Percentiles rank a stretch among this genome's conserved stretches.
Conservation (phyloP, 352 stramenopile genomes). For the Globisporangium okanoganense region DNA sequence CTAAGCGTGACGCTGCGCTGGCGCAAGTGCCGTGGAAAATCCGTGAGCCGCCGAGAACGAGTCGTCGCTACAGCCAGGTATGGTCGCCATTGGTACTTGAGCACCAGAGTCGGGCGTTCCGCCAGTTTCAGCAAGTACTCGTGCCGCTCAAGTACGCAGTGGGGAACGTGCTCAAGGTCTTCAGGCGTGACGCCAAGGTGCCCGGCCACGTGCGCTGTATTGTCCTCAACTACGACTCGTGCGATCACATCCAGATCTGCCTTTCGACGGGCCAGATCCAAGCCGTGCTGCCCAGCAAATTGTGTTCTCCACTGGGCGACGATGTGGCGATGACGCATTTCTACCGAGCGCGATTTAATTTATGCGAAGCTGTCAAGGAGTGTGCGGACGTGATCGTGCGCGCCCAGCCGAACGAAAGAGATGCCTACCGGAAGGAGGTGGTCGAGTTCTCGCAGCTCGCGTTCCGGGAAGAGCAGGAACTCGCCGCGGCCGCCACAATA, state of each 20-base stretch:
- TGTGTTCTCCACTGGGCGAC: constrained; percentile 63
- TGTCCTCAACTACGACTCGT: constrained; percentile 40
- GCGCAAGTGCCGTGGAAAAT: constrained; percentile 28
- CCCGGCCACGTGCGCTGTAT: constrained; percentile 63
- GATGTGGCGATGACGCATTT: constrained; percentile 67
- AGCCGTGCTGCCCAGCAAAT: constrained; percentile 45
- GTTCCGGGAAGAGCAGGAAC: constrained; percentile 9
- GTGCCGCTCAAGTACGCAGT: constrained; percentile 56
- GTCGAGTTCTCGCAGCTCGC: constrained; percentile 39
- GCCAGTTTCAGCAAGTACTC: constrained; percentile 53
- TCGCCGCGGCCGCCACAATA: constrained; percentile 2
- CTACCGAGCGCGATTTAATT: constrained; percentile 70
- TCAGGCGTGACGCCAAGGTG: constrained; percentile 23
- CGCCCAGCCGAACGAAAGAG: constrained; percentile 49
- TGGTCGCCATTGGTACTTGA: constrained; percentile 62
- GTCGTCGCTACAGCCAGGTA: constrained; percentile 39
- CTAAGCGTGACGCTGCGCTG: too few relatives aligned
- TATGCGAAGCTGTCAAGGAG: constrained; percentile 47
- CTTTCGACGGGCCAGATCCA: constrained; percentile 52
- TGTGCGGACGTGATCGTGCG: constrained; percentile 47
- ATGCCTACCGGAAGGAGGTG: constrained; percentile 62
- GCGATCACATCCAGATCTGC: constrained; percentile 47
- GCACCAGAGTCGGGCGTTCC: constrained; percentile 37
- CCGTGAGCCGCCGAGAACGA: constrained; percentile 14
- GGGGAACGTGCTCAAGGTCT: constrained; percentile 72